Percentiles rank a stretch among this genome's conserved stretches.
These are phyloP conservation scores for Solanum medicagineum DNA, from an alignment of 257 asterid species.

Conservation along the genomic window DNA sequence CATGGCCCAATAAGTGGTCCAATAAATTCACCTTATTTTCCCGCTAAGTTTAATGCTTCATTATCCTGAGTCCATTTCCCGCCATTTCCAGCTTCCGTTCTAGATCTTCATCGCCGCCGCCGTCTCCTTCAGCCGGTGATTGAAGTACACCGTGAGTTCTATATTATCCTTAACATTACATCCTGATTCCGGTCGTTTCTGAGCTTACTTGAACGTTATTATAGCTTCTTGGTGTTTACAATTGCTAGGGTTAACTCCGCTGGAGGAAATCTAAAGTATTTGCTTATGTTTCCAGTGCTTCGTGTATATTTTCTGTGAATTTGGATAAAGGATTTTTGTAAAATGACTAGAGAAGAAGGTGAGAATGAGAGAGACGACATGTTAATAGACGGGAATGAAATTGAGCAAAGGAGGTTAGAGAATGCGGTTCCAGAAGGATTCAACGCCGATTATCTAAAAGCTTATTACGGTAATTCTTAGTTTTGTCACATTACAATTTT, in stretches of 20 bases:
- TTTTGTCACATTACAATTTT: not conserved
- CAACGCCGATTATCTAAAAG: constrained; percentile 55
- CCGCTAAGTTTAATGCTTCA: constrained; percentile 1
- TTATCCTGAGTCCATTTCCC: not conserved
- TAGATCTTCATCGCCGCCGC: not conserved
- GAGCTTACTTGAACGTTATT: not conserved
- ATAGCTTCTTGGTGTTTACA: not conserved
- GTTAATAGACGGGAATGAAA: constrained; percentile 39
- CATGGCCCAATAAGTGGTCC: not conserved
- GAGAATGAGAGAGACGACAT: constrained; percentile 42
- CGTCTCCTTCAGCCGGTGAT: not conserved
- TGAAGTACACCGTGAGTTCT: not conserved
- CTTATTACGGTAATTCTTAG: constrained; percentile 42
- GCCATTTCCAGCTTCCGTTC: constrained; percentile 1
- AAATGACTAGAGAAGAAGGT: constrained; percentile 33
- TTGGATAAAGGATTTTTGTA: not conserved
- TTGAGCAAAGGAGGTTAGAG: not conserved
- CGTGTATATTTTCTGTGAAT: not conserved
- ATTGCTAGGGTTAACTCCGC: not conserved
- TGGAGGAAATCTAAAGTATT: not conserved
- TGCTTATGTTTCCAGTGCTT: not conserved
- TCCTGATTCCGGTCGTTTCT: not conserved
- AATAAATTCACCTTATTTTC: not conserved
- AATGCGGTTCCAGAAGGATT: constrained; percentile 37
- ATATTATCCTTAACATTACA: not conserved